Base-by-base conservation (phyloP, 371 early-diverging fungal species). In the Cokeromyces recurvatus region DNA sequence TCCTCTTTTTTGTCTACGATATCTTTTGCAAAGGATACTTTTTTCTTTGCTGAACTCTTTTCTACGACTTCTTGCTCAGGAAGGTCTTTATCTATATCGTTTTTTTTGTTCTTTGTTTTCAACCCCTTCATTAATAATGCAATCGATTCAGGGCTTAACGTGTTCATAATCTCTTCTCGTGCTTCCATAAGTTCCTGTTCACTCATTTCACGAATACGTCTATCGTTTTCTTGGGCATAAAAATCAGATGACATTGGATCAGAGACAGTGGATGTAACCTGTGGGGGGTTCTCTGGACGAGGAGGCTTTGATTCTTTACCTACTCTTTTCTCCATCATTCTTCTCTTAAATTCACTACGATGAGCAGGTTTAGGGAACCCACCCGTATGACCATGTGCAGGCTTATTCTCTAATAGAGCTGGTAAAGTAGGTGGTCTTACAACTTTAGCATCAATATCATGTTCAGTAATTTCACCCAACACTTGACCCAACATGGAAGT, bases 291-390 rank as follows among this genome's bases (percentile, higher is more conserved):
- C 9, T 49, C 54, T 1, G 41, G 12, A n/a, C 59, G 45, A 40
- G 49, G 44, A 40, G 46, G 2, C 11, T 41, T 38, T 38, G 62
- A 4, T 38, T 12, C 38, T 27, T 36, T 9, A 50, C 60, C 32
- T 14, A 51, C 35, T 14, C 40, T 39, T 17, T 55, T 34, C 0
- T 51, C 56, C 14, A 48, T 49, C 2, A 69, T 49, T 20, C 67
- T 45, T 15, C 64, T 64, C 43, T 69, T 72, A 40, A 68, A 72
- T 27, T 62, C 50, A 31, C 71, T 74, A 8, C 82, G 69, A 43
- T 78, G 84, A 9, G 71, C 66, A 16, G 78, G 76, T 23, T 59
- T 51, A 4, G 84, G 84, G 40, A 84, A 84, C 2, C 84, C 84
- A 23, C 56, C 50, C 1, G 32, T 27, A 21, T 74, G 70, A 8